These are phyloP conservation scores for Xylariaceae sp. DNA, from an alignment of 2,329 filamentous ascomycete genomes.

Conservation along the genomic window DNA sequence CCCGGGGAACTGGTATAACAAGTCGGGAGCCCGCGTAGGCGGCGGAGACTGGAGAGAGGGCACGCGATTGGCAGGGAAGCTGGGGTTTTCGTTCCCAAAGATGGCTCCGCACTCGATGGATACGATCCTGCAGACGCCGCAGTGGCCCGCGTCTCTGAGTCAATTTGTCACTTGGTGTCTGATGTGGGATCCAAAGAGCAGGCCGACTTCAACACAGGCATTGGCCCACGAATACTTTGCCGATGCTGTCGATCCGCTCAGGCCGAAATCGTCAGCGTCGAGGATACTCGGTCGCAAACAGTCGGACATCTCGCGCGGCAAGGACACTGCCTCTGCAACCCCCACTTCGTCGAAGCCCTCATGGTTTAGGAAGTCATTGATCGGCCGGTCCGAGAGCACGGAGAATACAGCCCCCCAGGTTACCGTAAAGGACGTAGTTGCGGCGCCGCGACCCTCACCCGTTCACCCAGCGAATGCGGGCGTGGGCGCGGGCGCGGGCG, in stretches of 20 bases:
- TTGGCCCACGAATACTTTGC: slow-evolving; percentile 92
- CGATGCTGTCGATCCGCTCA: slow-evolving; percentile 87
- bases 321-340: slow-evolving; percentile 60
- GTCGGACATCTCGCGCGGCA: slow-evolving; percentile 75
- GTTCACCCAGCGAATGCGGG: slow-evolving; percentile 34
- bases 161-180: slow-evolving; percentile 98
- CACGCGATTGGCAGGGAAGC: slow-evolving; percentile 86
- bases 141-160: slow-evolving; percentile 86
- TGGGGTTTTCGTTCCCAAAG: slow-evolving; percentile 98
- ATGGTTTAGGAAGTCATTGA: slow-evolving; percentile 95
- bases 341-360: slow-evolving; percentile 81
- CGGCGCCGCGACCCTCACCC: slow-evolving; percentile 41
- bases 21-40: slow-evolving; percentile 81
- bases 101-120: slow-evolving; percentile 98
- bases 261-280: slow-evolving; percentile 88
- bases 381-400: slow-evolving; percentile 73
- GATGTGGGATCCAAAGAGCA: slow-evolving; percentile 95
- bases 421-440: slow-evolving; percentile 49
- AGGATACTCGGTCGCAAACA: slow-evolving; percentile 86
- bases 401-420: slow-evolving; percentile 58
- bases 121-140: slow-evolving; percentile 83
- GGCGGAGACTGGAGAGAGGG: slow-evolving; percentile 98
- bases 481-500: too few species aligned
- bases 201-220: slow-evolving; percentile 92
- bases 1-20: slow-evolving; percentile 97